These are phyloP conservation scores for Sicyos baderoa DNA, from an alignment of 306 rosid species.

Conservation along the genomic window DNA sequence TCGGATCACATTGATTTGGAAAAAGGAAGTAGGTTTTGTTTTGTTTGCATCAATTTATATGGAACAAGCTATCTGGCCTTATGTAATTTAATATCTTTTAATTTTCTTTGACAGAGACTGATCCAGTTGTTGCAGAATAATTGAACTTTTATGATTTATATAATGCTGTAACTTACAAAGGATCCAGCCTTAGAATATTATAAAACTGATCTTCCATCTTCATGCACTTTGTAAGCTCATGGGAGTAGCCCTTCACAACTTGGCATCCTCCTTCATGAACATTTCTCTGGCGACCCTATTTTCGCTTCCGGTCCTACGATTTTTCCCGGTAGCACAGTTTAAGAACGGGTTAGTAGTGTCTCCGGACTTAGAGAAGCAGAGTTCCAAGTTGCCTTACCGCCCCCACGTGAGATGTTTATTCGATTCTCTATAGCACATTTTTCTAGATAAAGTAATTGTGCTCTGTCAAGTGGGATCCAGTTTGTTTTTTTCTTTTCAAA, in stretches of 20 bases:
- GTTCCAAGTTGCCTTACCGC: background rate
- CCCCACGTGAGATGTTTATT: slow-evolving; percentile 17
- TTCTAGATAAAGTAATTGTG: background rate
- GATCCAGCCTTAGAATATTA: background rate
- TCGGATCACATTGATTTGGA: background rate
- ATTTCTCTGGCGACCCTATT: too few species aligned
- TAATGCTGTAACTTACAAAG: background rate
- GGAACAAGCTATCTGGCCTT: background rate
- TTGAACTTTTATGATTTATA: background rate
- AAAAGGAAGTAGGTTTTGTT: background rate
- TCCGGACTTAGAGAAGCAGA: too few species aligned
- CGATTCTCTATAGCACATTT: background rate
- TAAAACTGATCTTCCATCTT: slow-evolving; percentile 1
- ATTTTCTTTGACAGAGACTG: background rate
- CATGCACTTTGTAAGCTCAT: slow-evolving; percentile 1
- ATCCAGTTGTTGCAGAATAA: background rate
- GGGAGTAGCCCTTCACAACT: background rate
- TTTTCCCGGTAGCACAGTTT: too few species aligned
- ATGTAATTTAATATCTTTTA: background rate
- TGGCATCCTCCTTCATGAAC: background rate
- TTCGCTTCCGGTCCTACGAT: too few species aligned
- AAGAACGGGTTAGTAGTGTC: too few species aligned
- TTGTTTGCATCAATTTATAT: background rate
- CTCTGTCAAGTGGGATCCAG: slow-evolving; percentile 9
- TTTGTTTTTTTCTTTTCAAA: background rate